Base-by-base conservation (phyloP, 1,284 basidiomycete species). In the Kalmanozyma brasiliensis region DNA sequence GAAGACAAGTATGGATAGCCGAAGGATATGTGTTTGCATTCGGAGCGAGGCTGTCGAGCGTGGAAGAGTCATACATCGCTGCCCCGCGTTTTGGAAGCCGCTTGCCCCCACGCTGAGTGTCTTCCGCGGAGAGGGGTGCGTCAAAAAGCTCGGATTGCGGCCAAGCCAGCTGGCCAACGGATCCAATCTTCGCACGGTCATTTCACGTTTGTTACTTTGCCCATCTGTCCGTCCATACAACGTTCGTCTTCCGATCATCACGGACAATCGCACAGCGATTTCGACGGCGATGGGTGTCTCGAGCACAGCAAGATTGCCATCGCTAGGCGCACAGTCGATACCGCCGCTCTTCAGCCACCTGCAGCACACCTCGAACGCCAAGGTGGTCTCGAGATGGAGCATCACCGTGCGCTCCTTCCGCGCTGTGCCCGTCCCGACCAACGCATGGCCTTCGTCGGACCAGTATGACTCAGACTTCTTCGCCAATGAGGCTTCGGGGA, bases 361-460 rank as follows among this genome's bases (percentile, higher is more conserved):
- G 0, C 69, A 72, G 46, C 42, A 58, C 34, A 49, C 63, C 0
- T 60, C 59, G 11, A 67, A 62, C 37, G 69, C 69, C 34, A 66
- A 60, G 16, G 63, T 72, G 8, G 60, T 63, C 1, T 44, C 69
- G 30, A 49, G 69, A 22, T 72, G 69, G 69, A 66, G 56, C 52
- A 60, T 72, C 59, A 72, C 63, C 45, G 66, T 72, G 42, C 69
- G 69, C 38, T 72, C 69, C n/a, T 72, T 72, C 30, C 63, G 69
- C n/a, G 69, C 69, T 17, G 59, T 72, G 1, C 63, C 69, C 19
- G 69, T 72, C 3, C 69, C 69, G 6, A 53, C 52, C 43, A 58
- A 65, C 16, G 68, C 59, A 17, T 71, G 62, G 57, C 69, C 69
- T 1, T 17, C 61, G 8, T 1, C 60, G 3, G 49, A 52, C 4